Conservation (phyloP, 176 grass and related monocot species). For the Chrysopogon serrulatus region DNA sequence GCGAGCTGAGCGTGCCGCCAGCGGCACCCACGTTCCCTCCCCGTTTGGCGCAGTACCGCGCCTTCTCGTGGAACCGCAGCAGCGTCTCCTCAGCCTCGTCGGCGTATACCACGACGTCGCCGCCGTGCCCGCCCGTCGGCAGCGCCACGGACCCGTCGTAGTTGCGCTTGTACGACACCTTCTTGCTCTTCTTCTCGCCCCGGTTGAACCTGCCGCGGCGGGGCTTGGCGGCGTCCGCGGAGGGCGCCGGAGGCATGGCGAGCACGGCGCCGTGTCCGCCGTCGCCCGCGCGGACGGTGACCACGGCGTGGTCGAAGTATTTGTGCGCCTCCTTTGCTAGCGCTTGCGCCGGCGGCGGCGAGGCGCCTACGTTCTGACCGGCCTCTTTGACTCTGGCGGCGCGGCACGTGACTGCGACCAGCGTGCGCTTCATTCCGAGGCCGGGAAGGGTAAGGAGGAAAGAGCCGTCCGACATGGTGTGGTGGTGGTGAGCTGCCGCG, state of each 20-base stretch:
- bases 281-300: conserved; percentile 73
- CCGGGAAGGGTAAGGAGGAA: background rate
- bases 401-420: conserved; percentile 43
- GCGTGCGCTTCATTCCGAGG: background rate
- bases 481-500: background rate
- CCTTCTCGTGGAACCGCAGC: conserved; percentile 80
- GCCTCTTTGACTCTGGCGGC: conserved; percentile 46
- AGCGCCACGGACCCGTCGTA: conserved; percentile 86
- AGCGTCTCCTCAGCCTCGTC: conserved; percentile 68
- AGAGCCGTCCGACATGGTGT: background rate
- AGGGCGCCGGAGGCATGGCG: conserved; percentile 45
- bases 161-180: conserved; percentile 77
- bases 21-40: conserved; percentile 80
- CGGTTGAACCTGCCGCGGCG: conserved; percentile 47
- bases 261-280: conserved; percentile 88
- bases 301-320: conserved; percentile 84
- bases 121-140: conserved; percentile 83
- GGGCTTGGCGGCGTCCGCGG: conserved; percentile 33
- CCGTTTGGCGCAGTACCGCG: conserved; percentile 66
- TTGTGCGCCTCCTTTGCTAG: conserved; percentile 85
- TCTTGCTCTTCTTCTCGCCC: conserved; percentile 37
- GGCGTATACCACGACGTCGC: conserved; percentile 79
- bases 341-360: conserved; percentile 16
- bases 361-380: background rate
- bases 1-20: conserved; percentile 68